These are phyloP conservation scores for Fomitopsis palustris DNA, from an alignment of 1,284 basidiomycete species.

Conservation along the genomic window DNA sequence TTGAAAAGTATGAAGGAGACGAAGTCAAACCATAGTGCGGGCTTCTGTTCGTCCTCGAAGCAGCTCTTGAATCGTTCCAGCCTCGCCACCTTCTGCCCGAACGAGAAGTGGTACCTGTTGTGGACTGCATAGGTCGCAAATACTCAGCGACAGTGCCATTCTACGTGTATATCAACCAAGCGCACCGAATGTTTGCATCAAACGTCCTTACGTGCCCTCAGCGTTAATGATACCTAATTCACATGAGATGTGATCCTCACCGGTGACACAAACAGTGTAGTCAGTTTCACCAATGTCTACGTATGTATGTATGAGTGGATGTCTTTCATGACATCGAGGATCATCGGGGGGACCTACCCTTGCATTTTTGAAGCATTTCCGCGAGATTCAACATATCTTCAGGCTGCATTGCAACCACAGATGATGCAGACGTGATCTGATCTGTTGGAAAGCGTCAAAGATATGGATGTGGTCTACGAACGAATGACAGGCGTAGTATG, in stretches of 20 bases:
- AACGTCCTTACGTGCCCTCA: conserved; percentile 37
- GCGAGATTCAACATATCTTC: conserved; percentile 29
- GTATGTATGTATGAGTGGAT: not conserved
- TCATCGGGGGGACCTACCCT: conserved; percentile 3
- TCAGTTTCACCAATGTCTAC: not conserved
- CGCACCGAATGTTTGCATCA: conserved; percentile 47
- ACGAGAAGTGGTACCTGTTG: conserved; percentile 44
- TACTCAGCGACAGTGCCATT: not conserved
- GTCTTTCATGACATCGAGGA: conserved; percentile 18
- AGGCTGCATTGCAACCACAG: conserved; percentile 37
- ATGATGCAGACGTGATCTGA: conserved; percentile 38
- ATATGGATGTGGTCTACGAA: not conserved
- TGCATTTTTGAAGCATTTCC: not conserved
- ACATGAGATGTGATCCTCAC: conserved; percentile 6
- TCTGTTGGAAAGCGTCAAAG: conserved; percentile 21
- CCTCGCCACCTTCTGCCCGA: conserved; percentile 47
- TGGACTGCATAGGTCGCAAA: conserved; percentile 35
- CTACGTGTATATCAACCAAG: too few relatives aligned
- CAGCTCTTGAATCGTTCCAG: conserved; percentile 42
- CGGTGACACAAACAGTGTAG: not conserved
- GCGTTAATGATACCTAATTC: not conserved
- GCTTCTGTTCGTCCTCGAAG: conserved; percentile 23
- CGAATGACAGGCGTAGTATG: not conserved
- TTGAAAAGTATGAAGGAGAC: conserved; percentile 39
- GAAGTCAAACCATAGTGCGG: conserved; percentile 30